Evolutionary conservation across 2,329 filamentous ascomycete genomes (phyloP), one percentile per base, ranked within the genome.

Genomic region (Remersonia thermophila): DNA sequence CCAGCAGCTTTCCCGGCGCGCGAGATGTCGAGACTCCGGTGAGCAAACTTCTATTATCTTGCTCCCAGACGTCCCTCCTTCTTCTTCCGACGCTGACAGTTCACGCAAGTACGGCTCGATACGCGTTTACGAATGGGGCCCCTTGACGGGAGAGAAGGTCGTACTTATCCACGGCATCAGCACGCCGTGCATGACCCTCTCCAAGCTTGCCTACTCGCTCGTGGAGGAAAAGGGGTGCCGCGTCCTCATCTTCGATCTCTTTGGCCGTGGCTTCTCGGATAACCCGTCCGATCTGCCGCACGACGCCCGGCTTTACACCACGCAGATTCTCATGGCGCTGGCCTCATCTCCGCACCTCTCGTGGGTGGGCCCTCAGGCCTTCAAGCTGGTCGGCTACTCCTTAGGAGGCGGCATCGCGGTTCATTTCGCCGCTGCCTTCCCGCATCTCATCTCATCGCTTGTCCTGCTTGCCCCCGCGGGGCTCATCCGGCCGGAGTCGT

Each of bases 111-210:
- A 84, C 54, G 84, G 85, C 33, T 75, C 66, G 25, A 77, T 86
- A 37, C 67, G 82, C 27, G 79, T 83, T 15, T 91, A 91, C 53
- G 85, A 93, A 61, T 93, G 80, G 60, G 85, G 85, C 1, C 80
- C 83, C 1, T 68, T 76, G 34, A 58, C 72, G 36, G 85, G 85
- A 7, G 67, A 71, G 31, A 87, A 82, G 50, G 77, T 91, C 4
- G 58, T 93, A 12, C 66, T 93, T 25, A 66, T 93, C 7, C 85
- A 93, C 54, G 85, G 85, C 30, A 89, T 93, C 53, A 84, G 78
- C 42, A 93, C 83, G 0, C 80, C 84, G 0, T 85, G 80, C 55
- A 71, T 87, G 48, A 77, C 82, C 2, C 64, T 91, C 12, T 69
- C 70, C 17, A 70, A 69, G 30, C 57, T 93, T 25, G 81, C 83